Evolutionary conservation across 2,329 filamentous ascomycete species (phyloP).

Genomic region (Penicillium vulpinum): DNA sequence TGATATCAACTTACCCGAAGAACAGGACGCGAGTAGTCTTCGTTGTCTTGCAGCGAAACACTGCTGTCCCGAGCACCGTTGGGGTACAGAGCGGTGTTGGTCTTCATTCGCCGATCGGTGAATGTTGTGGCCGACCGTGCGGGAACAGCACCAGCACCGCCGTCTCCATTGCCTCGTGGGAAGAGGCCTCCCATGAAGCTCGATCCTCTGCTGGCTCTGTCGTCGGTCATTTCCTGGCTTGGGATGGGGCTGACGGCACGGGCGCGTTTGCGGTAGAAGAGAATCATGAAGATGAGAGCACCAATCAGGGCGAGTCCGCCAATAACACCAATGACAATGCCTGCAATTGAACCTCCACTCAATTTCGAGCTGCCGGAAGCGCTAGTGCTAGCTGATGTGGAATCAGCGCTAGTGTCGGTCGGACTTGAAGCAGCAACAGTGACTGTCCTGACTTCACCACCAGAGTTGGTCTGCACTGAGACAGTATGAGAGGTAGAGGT

Average conservation of each 20-base stretch:
- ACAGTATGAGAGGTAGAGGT: slow-evolving; percentile 18
- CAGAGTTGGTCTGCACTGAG: slow-evolving; percentile 26
- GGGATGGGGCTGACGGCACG: slow-evolving; percentile 32
- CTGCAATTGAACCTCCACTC: slow-evolving; percentile 46
- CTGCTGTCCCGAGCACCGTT: slow-evolving; percentile 46
- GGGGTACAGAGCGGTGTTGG: slow-evolving; percentile 42
- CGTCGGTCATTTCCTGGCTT: slow-evolving; percentile 33
- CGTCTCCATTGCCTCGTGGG: slow-evolving; percentile 27
- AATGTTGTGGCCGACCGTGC: slow-evolving; percentile 35
- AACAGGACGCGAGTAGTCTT: slow-evolving; percentile 50
- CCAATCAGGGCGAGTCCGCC: slow-evolving; percentile 40
- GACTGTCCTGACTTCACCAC: slow-evolving; percentile 32
- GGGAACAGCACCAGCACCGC: slow-evolving; percentile 3
- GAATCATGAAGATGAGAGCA: slow-evolving; percentile 41
- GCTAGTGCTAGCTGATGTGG: slow-evolving; percentile 15
- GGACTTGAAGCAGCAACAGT: slow-evolving; percentile 25
- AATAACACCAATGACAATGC: slow-evolving; percentile 46
- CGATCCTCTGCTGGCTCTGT: slow-evolving; percentile 36
- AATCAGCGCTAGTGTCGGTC: slow-evolving; percentile 17
- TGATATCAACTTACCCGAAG: slow-evolving; percentile 39
- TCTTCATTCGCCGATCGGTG: slow-evolving; percentile 49
- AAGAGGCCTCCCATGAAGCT: slow-evolving; percentile 37
- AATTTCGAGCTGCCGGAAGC: slow-evolving; percentile 27
- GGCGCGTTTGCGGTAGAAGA: slow-evolving; percentile 40
- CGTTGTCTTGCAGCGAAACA: slow-evolving; percentile 49